These are phyloP conservation scores for Lunularia cruciata DNA, from an alignment of 225 moss, liverwort and hornwort species.

Conservation along the genomic window DNA sequence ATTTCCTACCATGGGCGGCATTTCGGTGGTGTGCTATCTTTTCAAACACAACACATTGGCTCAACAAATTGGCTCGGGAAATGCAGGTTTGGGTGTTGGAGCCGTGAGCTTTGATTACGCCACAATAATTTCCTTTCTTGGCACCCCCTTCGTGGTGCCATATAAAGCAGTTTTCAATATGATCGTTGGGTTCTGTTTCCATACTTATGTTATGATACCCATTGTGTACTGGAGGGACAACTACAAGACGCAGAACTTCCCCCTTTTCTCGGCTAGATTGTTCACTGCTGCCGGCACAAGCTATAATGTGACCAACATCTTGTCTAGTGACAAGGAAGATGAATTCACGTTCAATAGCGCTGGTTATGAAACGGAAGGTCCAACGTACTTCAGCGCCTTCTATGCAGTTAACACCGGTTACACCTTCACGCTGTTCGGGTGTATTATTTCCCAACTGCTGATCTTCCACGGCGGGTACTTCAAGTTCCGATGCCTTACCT, in stretches of 20 bases:
- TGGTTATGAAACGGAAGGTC: slow-evolving; percentile 10
- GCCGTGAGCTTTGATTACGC: slow-evolving; percentile 66
- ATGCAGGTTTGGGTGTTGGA: slow-evolving; percentile 61
- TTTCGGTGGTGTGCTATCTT: slow-evolving; percentile 64
- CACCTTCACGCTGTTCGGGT: slow-evolving; percentile 30
- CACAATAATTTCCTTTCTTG: slow-evolving; percentile 48
- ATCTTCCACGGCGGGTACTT: slow-evolving; percentile 33
- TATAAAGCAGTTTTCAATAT: slow-evolving; percentile 61
- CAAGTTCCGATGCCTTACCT: neutral
- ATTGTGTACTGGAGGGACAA: slow-evolving; percentile 56
- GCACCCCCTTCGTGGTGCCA: slow-evolving; percentile 58
- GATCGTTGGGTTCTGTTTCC: slow-evolving; percentile 47
- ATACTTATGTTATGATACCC: slow-evolving; percentile 59
- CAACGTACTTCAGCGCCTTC: slow-evolving; percentile 29
- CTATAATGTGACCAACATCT: slow-evolving; percentile 8
- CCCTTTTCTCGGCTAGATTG: slow-evolving; percentile 61
- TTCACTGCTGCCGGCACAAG: slow-evolving; percentile 35
- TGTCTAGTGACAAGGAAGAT: neutral
- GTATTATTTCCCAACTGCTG: slow-evolving; percentile 16
- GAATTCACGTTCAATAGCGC: neutral
- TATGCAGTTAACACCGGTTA: slow-evolving; percentile 25
- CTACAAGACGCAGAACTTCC: slow-evolving; percentile 51
- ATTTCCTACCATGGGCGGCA: slow-evolving; percentile 51
- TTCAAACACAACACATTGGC: slow-evolving; percentile 59
- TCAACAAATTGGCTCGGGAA: slow-evolving; percentile 65